Conservation (phyloP, 176 grass and related monocot species). For the Rhynchospora tenuis region DNA sequence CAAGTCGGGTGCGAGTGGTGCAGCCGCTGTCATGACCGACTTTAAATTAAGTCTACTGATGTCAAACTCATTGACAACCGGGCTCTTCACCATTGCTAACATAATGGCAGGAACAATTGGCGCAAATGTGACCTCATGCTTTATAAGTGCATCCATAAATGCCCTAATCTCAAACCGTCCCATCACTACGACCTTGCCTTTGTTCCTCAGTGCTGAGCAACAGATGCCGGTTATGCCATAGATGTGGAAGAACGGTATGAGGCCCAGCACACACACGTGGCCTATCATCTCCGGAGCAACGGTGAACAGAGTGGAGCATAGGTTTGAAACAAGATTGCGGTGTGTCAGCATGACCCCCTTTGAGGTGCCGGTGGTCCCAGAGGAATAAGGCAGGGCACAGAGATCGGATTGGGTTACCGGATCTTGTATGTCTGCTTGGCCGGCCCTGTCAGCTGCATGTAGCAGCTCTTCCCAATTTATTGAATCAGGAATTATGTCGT, state of each 20-base stretch:
- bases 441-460: conserved; percentile 39
- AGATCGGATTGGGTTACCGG: conserved; percentile 43
- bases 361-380: conserved; percentile 73
- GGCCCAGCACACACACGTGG: conserved; percentile 41
- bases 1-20: conserved; percentile 59
- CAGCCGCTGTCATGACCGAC: conserved; percentile 77
- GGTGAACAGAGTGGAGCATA: conserved; percentile 57
- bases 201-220: conserved; percentile 65
- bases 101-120: conserved; percentile 70
- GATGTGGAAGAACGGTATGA: conserved; percentile 95
- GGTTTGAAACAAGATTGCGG: conserved; percentile 77
- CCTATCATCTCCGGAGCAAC: conserved; percentile 32
- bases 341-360: conserved; percentile 94
- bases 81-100: conserved; percentile 83
- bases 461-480: conserved; percentile 73
- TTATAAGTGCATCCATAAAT: conserved; percentile 48
- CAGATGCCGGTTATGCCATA: conserved; percentile 87
- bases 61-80: conserved; percentile 43
- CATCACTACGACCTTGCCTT: conserved; percentile 90
- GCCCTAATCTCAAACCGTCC: conserved; percentile 59
- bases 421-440: conserved; percentile 26
- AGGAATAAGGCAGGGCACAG: conserved; percentile 80
- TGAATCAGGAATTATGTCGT: conserved; percentile 21
- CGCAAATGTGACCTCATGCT: conserved; percentile 64
- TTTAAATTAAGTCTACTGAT: conserved; percentile 36